These are phyloP conservation scores for Sclerospora graminicola DNA, from an alignment of 352 stramenopile species.

Conservation along the genomic window DNA sequence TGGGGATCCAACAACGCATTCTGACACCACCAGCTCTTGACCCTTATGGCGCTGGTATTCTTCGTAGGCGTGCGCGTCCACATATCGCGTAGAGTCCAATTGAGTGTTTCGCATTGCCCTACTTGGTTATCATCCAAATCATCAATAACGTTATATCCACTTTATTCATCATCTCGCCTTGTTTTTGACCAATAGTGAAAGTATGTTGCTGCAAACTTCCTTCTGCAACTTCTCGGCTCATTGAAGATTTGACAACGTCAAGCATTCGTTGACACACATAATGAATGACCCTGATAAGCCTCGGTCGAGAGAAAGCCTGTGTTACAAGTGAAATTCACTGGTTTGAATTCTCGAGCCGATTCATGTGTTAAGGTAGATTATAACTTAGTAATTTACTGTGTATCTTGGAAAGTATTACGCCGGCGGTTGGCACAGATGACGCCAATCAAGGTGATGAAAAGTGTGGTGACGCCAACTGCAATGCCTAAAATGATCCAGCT, in stretches of 20 bases:
- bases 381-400: not conserved
- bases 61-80: slow-evolving; percentile 30
- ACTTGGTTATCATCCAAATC: too few species aligned
- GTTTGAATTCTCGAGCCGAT: too few species aligned
- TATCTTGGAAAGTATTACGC: slow-evolving; percentile 23
- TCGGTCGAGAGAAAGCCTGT: too few species aligned
- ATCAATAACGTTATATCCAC: too few species aligned
- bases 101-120: slow-evolving; percentile 10
- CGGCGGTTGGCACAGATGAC: slow-evolving; percentile 22
- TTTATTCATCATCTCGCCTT: not conserved
- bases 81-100: slow-evolving; percentile 24
- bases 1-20: slow-evolving; percentile 31
- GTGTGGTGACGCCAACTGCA: slow-evolving; percentile 14
- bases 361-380: too few species aligned
- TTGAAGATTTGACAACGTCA: too few species aligned
- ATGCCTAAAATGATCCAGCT: slow-evolving; percentile 29
- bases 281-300: too few species aligned
- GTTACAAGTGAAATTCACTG: too few species aligned
- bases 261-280: too few species aligned
- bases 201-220: too few species aligned
- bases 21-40: slow-evolving; percentile 49
- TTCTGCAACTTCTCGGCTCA: too few species aligned
- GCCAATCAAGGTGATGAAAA: slow-evolving; percentile 26
- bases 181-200: too few species aligned
- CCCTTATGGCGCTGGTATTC: slow-evolving; percentile 36